These are phyloP conservation scores for Podaxis carcinomalis DNA, from an alignment of 768 basidiomycete genomes.

Conservation along the genomic window DNA sequence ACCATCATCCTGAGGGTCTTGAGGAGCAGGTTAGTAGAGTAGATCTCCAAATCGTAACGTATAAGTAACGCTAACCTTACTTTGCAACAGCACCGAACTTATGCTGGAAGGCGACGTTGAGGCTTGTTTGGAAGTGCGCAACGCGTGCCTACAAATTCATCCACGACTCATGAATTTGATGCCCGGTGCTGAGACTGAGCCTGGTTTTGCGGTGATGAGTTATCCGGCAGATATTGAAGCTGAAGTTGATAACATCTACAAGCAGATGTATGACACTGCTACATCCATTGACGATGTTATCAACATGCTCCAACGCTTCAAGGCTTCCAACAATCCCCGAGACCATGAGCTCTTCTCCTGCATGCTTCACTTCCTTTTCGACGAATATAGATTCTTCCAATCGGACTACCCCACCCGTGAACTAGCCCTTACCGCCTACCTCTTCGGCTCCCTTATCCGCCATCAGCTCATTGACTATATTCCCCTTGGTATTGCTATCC, in stretches of 20 bases:
- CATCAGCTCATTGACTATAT: slow-evolving; percentile 90
- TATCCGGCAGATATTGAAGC: slow-evolving; percentile 87
- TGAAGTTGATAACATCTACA: slow-evolving; percentile 94
- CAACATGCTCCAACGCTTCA: slow-evolving; percentile 78
- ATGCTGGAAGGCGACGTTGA: slow-evolving; percentile 79
- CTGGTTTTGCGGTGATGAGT: slow-evolving; percentile 83
- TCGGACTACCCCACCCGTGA: slow-evolving; percentile 92
- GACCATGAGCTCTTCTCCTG: slow-evolving; percentile 99
- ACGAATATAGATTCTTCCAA: slow-evolving; percentile 99
- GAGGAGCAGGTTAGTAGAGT: slow-evolving; percentile 70
- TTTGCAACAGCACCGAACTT: slow-evolving; percentile 52
- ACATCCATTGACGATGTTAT: slow-evolving; percentile 95
- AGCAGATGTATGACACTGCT: slow-evolving; percentile 96
- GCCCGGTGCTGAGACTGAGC: slow-evolving; percentile 83
- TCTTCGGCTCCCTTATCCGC: slow-evolving; percentile 96
- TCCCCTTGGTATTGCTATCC: slow-evolving; percentile 92
- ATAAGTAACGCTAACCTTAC: not conserved
- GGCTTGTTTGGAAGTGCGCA: slow-evolving; percentile 88
- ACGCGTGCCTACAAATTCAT: slow-evolving; percentile 89
- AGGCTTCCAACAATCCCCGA: slow-evolving; percentile 73
- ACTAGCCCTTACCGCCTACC: slow-evolving; percentile 90
- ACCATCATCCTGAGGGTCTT: slow-evolving; percentile 90
- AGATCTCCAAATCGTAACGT: not conserved
- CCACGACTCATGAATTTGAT: slow-evolving; percentile 93
- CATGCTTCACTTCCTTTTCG: slow-evolving; percentile 99